Evolutionary conservation across 805 yeast species (phyloP).

Genomic region (Teunomyces panamensis): DNA sequence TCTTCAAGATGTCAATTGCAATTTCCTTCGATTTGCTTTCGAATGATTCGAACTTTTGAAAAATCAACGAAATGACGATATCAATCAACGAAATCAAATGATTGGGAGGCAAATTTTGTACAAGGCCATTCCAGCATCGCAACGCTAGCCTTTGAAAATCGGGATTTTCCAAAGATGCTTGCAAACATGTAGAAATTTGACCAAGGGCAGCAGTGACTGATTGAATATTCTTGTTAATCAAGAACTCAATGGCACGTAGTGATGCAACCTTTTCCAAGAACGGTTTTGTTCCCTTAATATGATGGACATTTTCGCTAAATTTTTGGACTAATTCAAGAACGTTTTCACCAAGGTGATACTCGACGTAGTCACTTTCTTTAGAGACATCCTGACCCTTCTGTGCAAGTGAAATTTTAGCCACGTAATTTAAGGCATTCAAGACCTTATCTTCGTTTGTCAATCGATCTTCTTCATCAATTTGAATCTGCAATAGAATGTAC

Average conservation of each 20-base stretch:
- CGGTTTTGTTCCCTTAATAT: slow-evolving; percentile 67
- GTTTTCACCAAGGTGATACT: slow-evolving; percentile 21
- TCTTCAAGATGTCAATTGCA: slow-evolving; percentile 52
- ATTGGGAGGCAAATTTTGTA: slow-evolving; percentile 51
- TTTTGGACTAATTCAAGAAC: slow-evolving; percentile 74
- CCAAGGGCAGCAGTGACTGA: slow-evolving; percentile 61
- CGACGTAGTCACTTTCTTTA: slow-evolving; percentile 21
- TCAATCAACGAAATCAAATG: slow-evolving; percentile 68
- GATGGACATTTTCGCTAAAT: slow-evolving; percentile 77
- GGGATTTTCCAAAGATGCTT: slow-evolving; percentile 65
- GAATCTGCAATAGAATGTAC: slow-evolving; percentile 31
- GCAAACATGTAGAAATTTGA: slow-evolving; percentile 82
- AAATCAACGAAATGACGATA: slow-evolving; percentile 66
- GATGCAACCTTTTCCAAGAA: slow-evolving; percentile 69
- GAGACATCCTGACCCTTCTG: slow-evolving; percentile 11
- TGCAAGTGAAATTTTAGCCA: slow-evolving; percentile 27
- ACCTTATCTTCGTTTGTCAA: slow-evolving; percentile 34
- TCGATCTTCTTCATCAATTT: slow-evolving; percentile 26
- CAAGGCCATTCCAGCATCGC: slow-evolving; percentile 63
- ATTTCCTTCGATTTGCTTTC: slow-evolving; percentile 44
- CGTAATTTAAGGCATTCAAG: slow-evolving; percentile 40
- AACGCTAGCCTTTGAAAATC: slow-evolving; percentile 62
- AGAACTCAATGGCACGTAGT: slow-evolving; percentile 67
- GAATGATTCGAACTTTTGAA: slow-evolving; percentile 63
- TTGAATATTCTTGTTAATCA: slow-evolving; percentile 56